Percentiles rank a stretch among this genome's conserved stretches.
These are phyloP conservation scores for Eucalyptus fibrosa DNA, from an alignment of 345 rosid species.

Conservation along the genomic window DNA sequence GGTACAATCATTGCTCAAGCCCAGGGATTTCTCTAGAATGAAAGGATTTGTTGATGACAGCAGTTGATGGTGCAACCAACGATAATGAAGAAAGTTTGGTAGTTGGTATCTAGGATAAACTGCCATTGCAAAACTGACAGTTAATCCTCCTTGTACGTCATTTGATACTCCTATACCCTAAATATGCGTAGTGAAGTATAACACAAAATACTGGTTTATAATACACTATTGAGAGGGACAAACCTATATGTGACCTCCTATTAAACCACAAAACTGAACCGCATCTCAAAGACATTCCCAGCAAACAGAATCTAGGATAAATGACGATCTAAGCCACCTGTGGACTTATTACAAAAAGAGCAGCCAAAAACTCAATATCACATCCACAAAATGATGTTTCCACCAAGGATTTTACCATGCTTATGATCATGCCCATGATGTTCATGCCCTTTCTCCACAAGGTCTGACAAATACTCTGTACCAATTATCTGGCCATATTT, in stretches of 20 bases:
- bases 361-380: neutral
- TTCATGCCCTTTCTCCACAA: slow-evolving; percentile 79
- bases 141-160: neutral
- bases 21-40: neutral
- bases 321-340: neutral
- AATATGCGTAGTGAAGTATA: neutral
- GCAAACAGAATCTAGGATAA: neutral
- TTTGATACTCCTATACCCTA: neutral
- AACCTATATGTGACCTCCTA: neutral
- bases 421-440: slow-evolving; percentile 54
- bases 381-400: neutral
- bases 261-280: neutral
- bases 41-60: neutral
- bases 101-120: neutral
- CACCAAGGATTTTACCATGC: slow-evolving; percentile 44
- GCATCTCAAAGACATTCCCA: neutral
- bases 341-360: neutral
- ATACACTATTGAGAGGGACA: neutral
- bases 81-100: neutral
- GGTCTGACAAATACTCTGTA: slow-evolving; percentile 88
- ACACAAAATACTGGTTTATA: neutral
- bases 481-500: slow-evolving; percentile 80
- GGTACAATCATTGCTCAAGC: neutral
- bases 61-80: neutral
- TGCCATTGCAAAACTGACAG: neutral